Evolutionary conservation across 345 rosid genomes (phyloP).

Genomic region (Stellera chamaejasme): DNA sequence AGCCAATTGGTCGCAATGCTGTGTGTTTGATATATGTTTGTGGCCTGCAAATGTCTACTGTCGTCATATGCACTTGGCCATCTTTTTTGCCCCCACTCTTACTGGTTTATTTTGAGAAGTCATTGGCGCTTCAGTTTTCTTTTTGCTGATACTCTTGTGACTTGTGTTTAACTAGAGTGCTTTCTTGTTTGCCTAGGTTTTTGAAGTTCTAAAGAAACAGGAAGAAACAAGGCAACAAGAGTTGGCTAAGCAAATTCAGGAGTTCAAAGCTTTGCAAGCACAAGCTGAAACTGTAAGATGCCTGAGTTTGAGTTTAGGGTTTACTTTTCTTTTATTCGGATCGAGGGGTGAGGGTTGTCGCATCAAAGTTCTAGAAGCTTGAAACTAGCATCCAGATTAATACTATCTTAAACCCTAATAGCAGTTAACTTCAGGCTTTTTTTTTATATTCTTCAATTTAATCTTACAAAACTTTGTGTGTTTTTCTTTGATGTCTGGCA

Average conservation of each 20-base stretch:
- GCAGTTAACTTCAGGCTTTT: not conserved
- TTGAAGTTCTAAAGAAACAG: slow-evolving; percentile 65
- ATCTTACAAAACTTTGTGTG: not conserved
- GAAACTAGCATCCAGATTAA: not conserved
- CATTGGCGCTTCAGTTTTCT: too few relatives aligned
- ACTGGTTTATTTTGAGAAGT: too few relatives aligned
- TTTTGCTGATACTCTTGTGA: not conserved
- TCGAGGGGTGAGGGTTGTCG: too few relatives aligned
- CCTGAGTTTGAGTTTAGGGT: not conserved
- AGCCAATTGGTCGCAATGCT: too few relatives aligned
- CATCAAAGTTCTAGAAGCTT: not conserved
- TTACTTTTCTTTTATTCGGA: slow-evolving; percentile 1
- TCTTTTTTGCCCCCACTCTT: too few relatives aligned
- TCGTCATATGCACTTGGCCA: too few relatives aligned
- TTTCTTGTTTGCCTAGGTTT: slow-evolving; percentile 37
- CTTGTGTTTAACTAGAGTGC: slow-evolving; percentile 7
- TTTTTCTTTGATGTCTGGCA: slow-evolving; percentile 20
- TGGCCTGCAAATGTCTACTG: too few relatives aligned
- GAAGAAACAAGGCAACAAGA: slow-evolving; percentile 82
- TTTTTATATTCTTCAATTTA: not conserved
- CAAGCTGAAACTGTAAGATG: slow-evolving; percentile 82
- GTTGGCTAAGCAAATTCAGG: slow-evolving; percentile 52
- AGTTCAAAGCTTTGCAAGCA: slow-evolving; percentile 79
- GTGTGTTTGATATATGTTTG: too few relatives aligned
- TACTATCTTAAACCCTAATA: not conserved